A percentile compares a stretch with the other conserved stretches of the same genome.
These are phyloP conservation scores for Lithohypha guttulata DNA, from an alignment of 2,329 filamentous ascomycete species.

Conservation along the genomic window DNA sequence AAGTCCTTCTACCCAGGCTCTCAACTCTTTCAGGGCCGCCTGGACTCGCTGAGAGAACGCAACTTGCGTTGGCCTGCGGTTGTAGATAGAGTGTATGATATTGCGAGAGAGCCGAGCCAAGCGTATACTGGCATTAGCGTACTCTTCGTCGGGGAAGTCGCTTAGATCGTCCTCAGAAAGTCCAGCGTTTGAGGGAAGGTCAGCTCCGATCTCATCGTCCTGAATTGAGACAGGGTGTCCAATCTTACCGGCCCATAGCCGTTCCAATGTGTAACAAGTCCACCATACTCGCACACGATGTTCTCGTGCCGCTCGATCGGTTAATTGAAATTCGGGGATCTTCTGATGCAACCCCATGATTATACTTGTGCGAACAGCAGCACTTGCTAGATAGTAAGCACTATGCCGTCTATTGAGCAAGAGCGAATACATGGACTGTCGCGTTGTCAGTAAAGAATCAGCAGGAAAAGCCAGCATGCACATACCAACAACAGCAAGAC, in stretches of 20 bases:
- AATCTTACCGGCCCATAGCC: constrained; percentile 41
- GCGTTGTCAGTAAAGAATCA: not conserved
- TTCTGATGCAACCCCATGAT: constrained; percentile 36
- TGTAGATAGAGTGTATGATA: constrained; percentile 6
- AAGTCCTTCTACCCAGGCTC: constrained; percentile 30
- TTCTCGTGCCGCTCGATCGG: constrained; percentile 28
- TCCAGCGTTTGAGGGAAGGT: constrained; percentile 28
- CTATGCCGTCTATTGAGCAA: constrained; percentile 19
- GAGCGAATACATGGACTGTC: constrained; percentile 6
- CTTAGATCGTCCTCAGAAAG: constrained; percentile 26
- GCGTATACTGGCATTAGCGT: constrained; percentile 29
- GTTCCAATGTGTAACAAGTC: constrained; percentile 37
- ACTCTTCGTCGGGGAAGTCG: constrained; percentile 30
- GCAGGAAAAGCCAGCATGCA: not conserved
- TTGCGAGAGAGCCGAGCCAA: constrained; percentile 25
- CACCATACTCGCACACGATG: constrained; percentile 35
- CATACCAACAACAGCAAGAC: constrained; percentile 31
- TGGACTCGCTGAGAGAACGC: constrained; percentile 33
- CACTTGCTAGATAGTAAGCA: constrained; percentile 28
- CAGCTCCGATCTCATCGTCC: constrained; percentile 37
- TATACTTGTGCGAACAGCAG: constrained; percentile 32
- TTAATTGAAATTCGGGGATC: constrained; percentile 28
- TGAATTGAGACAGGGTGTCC: constrained; percentile 39
- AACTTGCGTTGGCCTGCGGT: constrained; percentile 21
- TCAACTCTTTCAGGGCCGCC: constrained; percentile 30